phyloP scores from a whole-genome alignment of 2,329 filamentous ascomycete species.

The Beauveria rudraprayagi region DNA sequence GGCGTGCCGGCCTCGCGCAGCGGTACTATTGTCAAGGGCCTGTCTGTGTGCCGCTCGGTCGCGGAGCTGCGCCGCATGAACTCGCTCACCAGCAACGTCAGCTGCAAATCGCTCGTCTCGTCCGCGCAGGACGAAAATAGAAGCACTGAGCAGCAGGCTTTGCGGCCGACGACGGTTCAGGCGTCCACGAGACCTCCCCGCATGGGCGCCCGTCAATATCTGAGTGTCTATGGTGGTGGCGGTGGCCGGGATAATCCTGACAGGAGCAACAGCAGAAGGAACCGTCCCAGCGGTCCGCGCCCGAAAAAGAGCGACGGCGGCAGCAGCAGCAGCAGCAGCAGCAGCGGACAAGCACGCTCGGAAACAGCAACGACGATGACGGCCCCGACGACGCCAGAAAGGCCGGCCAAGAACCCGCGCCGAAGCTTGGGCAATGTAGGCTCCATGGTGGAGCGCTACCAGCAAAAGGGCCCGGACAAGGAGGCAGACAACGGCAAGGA shows the following conservation, averaged over 20 bases:
- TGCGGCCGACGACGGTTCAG: slow-evolving; percentile 21
- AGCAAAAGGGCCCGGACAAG: background rate
- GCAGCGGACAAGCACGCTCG: background rate
- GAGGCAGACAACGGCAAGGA: background rate
- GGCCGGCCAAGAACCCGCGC: slow-evolving; percentile 11
- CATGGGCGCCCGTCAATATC: slow-evolving; percentile 38
- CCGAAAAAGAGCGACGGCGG: background rate
- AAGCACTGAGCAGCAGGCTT: slow-evolving; percentile 11
- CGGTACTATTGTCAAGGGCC: background rate
- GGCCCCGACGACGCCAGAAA: background rate
- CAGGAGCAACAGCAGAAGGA: slow-evolving; percentile 13
- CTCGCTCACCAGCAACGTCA: slow-evolving; percentile 40
- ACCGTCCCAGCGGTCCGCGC: background rate
- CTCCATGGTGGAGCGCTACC: background rate
- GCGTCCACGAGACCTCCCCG: slow-evolving; percentile 11
- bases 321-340: too few relatives aligned
- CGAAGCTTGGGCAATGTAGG: slow-evolving; percentile 9
- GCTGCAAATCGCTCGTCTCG: slow-evolving; percentile 28
- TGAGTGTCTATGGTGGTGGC: slow-evolving; percentile 25
- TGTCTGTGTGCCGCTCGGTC: slow-evolving; percentile 34
- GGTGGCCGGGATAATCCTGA: background rate
- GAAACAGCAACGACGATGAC: background rate
- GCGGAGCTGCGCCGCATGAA: slow-evolving; percentile 51
- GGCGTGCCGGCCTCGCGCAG: background rate
- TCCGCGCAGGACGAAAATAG: slow-evolving; percentile 18